Evolutionary conservation across 108 stramenopile species (phyloP), one percentile per base, ranked within the genome.

Genomic region (Parmales sp.): DNA sequence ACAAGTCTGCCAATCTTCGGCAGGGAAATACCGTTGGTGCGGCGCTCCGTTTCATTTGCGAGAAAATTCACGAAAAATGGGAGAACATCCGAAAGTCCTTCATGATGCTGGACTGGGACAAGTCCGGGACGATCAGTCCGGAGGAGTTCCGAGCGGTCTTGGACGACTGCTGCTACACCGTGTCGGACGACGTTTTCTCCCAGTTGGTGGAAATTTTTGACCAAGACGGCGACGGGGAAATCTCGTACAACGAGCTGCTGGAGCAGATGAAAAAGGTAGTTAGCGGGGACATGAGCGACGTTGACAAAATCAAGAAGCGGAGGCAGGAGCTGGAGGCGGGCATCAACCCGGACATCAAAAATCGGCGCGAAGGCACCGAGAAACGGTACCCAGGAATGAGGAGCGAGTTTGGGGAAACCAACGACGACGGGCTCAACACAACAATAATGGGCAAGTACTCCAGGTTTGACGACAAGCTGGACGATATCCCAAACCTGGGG

Each of bases 151-250:
- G 54, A 11, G 54, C 54, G 31, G 54, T 60, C 5, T 20, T 60
- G 26, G 54, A 60, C 54, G 54, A 60, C 54, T 60, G 54, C 54
- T 60, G 54, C 54, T 60, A 60, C 54, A 60, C 54, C 26, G 36
- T 34, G 4, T 34, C 54, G 3, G 54, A 60, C 54, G 54, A 60
- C 1, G 54, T 60, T 11, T 60, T 60, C 54, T 13, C 29, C 2
- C 54, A 60, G 31, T 28, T 60, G 8, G 16, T 60, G 3, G 54
- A 28, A 6, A 60, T 60, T 16, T 60, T 60, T 31, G 54, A 60
- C 54, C 20, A 11, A 11, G 54, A 60, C 54, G 54, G 54, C 29
- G 54, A 60, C 54, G 54, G 54, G n/a, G 31, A 11, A 13, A 60
- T 60, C 16, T 26, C 26, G 2, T 60, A 60, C 54, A 60, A 60